Percentiles rank a stretch among this genome's conserved stretches.
Conservation (phyloP, 805 yeast species). For the Yarrowia hollandica region DNA sequence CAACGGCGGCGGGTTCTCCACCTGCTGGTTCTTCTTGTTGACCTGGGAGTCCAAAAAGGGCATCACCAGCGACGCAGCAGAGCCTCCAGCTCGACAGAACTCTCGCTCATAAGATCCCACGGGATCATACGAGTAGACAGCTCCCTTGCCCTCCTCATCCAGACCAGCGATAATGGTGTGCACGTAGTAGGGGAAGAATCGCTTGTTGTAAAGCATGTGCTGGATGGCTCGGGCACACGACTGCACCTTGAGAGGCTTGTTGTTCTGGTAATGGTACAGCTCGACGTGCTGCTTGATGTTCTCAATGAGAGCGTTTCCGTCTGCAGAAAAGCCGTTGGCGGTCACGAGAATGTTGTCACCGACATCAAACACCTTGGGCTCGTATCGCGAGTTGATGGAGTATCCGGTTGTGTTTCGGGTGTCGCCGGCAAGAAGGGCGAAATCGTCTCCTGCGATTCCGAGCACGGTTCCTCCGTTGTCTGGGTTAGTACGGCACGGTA, state of each 20-base stretch:
- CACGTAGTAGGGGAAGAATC: conserved; percentile 96
- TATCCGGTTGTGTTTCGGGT: conserved; percentile 96
- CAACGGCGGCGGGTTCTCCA: conserved; percentile 55
- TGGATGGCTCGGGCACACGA: conserved; percentile 90
- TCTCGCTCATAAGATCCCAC: conserved; percentile 97
- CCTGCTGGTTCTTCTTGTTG: conserved; percentile 88
- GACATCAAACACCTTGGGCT: conserved; percentile 82
- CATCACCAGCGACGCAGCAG: conserved; percentile 94
- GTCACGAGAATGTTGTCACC: conserved; percentile 86
- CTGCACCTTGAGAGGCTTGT: conserved; percentile 63
- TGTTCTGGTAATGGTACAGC: conserved; percentile 93
- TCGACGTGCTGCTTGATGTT: conserved; percentile 54
- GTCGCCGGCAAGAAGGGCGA: conserved; percentile 95
- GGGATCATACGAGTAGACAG: conserved; percentile 94
- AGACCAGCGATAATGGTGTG: conserved; percentile 93
- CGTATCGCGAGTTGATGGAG: conserved; percentile 87
- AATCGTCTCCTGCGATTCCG: conserved; percentile 97
- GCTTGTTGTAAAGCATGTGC: conserved; percentile 84
- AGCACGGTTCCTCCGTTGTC: conserved; percentile 97
- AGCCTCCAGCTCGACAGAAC: conserved; percentile 97
- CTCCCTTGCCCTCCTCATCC: conserved; percentile 88
- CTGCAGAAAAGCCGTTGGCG: conserved; percentile 97
- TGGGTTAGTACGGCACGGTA: conserved; percentile 42
- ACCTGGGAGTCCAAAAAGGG: conserved; percentile 98
- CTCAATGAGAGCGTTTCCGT: conserved; percentile 80